Conservation (phyloP, 1,284 basidiomycete species). For the Tilletia caries region DNA sequence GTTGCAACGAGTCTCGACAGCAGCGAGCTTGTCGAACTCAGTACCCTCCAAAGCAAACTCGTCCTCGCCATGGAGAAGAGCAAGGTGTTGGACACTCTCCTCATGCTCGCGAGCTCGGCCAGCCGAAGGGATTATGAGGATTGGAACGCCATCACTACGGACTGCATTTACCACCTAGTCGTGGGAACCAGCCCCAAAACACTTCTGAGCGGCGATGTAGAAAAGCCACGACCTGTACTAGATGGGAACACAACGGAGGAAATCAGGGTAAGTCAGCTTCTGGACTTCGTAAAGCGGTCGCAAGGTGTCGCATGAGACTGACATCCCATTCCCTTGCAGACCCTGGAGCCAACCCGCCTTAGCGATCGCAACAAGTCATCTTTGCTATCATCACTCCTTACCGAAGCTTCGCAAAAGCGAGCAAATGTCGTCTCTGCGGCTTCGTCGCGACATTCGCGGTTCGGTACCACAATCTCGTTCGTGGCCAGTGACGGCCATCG, state of each 20-base stretch:
- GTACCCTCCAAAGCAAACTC: conserved; percentile 45
- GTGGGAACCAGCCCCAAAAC: conserved; percentile 30
- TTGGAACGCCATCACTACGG: conserved; percentile 45
- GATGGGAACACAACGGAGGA: conserved; percentile 24
- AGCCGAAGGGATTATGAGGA: conserved; percentile 23
- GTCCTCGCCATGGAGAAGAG: conserved; percentile 38
- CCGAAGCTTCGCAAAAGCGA: conserved; percentile 35
- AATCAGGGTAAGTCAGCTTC: neutral
- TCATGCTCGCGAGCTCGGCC: conserved; percentile 48
- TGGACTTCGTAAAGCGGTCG: too few relatives aligned
- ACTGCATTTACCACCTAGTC: conserved; percentile 51
- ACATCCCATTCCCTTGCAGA: neutral
- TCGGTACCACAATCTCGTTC: conserved; percentile 50
- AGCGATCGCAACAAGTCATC: conserved; percentile 18
- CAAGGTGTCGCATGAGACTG: too few relatives aligned
- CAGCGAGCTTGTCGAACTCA: conserved; percentile 34
- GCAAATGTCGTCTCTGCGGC: conserved; percentile 20
- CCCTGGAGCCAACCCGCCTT: neutral
- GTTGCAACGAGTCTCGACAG: conserved; percentile 38
- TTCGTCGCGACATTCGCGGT: conserved; percentile 46
- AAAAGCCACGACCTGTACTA: neutral
- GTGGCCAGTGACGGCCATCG: conserved; percentile 38
- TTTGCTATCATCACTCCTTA: conserved; percentile 33
- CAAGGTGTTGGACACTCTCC: conserved; percentile 45
- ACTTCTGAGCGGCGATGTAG: neutral